Evolutionary conservation across 1,139 yeast species (phyloP).

Genomic region (Suhomyces bribrorum): DNA sequence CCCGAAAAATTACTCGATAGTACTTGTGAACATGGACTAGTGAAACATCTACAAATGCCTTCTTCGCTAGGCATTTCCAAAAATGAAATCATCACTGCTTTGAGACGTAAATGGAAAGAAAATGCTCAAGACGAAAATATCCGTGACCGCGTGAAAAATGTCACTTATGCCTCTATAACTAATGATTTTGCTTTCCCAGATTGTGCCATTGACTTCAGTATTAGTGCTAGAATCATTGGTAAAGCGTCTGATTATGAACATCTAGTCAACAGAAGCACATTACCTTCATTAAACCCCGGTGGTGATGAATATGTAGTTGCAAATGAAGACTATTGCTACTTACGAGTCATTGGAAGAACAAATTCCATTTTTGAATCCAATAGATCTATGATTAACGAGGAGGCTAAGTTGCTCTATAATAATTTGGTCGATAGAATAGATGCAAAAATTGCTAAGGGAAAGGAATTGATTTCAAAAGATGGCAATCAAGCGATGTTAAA

Average conservation of each 20-base stretch:
- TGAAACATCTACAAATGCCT: constrained; percentile 39
- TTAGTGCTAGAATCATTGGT: constrained; percentile 42
- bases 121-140: constrained; percentile 11
- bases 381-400: constrained; percentile 34
- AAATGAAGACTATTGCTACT: constrained; percentile 33
- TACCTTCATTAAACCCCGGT: constrained; percentile 17
- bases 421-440: constrained; percentile 30
- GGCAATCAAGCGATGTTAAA: background rate
- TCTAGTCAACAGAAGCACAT: constrained; percentile 19
- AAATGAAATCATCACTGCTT: constrained; percentile 28
- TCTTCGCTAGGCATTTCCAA: constrained; percentile 38
- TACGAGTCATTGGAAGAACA: constrained; percentile 28
- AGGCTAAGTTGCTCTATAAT: constrained; percentile 32
- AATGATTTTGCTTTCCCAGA: constrained; percentile 37
- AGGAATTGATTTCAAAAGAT: constrained; percentile 17
- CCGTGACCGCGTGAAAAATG: constrained; percentile 7
- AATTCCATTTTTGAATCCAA: constrained; percentile 31
- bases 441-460: constrained; percentile 28
- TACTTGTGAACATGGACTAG: constrained; percentile 38
- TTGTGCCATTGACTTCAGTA: constrained; percentile 35
- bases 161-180: constrained; percentile 25
- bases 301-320: constrained; percentile 42
- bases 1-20: constrained; percentile 42
- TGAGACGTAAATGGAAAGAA: constrained; percentile 32
- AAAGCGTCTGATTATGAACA: constrained; percentile 32